A percentile compares a stretch with the other conserved stretches of the same genome.
Conservation (phyloP, 1,284 basidiomycete species). For the Athelia sp. region DNA sequence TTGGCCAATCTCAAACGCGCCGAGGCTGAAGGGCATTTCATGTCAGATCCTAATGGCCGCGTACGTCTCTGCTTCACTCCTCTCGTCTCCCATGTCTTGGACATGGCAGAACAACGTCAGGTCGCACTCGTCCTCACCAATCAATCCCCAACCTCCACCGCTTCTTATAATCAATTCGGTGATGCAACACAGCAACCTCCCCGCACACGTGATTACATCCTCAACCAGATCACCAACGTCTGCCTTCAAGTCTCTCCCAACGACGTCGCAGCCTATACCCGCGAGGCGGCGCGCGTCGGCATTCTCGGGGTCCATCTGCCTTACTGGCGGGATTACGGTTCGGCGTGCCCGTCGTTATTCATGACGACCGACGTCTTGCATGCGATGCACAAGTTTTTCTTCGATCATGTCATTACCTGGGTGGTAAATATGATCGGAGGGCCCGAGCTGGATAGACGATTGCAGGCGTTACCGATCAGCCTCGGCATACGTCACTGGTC, state of each 20-base stretch:
- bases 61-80: constrained; percentile 3
- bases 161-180: neutral
- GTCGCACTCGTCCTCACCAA: neutral
- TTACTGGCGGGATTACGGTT: constrained; percentile 23
- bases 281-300: neutral
- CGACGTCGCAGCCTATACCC: neutral
- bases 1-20: neutral
- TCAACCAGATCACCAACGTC: neutral
- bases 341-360: constrained; percentile 21
- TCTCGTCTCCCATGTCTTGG: constrained; percentile 1
- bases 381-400: constrained; percentile 25
- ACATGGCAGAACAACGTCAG: constrained; percentile 7
- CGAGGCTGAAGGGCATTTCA: neutral
- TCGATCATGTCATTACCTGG: constrained; percentile 16
- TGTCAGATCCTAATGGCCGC: constrained; percentile 4
- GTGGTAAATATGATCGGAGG: constrained; percentile 5
- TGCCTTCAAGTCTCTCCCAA: neutral
- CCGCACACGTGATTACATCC: neutral
- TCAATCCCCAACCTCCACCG: neutral
- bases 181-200: neutral
- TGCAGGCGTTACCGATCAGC: constrained; percentile 19
- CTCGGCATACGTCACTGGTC: constrained; percentile 15
- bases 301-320: constrained; percentile 19
- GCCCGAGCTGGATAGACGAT: constrained; percentile 23
- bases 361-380: constrained; percentile 25